Base-by-base conservation (phyloP, 2,329 filamentous ascomycete genomes). In the Aspergillus ochraceoroseus region DNA sequence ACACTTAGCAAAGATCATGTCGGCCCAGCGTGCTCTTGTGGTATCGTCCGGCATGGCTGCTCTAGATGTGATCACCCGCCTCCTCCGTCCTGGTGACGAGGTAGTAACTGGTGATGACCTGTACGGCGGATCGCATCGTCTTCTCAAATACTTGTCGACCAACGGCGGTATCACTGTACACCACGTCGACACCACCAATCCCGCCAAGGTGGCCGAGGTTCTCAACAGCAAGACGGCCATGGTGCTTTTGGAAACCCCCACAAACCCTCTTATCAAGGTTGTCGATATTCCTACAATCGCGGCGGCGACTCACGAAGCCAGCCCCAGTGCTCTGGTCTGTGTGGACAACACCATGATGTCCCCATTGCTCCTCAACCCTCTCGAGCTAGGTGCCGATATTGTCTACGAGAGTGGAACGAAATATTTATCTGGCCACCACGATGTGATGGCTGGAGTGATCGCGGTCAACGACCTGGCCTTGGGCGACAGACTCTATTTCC, bases 261-360 rank as follows among this genome's bases (percentile, higher is more conserved):
- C 92, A 18, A 98, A 98, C 68, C 94, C 92, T 4, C 72, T 98
- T 33, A 96, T 98, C 74, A 98, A 98, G 71, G 89, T 98, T 54
- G 88, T 94, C 56, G 92, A 98, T 63, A 85, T 98, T 44, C 76
- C 83, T 3, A 74, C 80, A 14, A 94, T 98, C 53, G 80, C 92
- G 9, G 73, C 75, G 26, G 70, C 83, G 13, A 79, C 85, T 0
- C 92, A 96, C 64, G 79, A 82, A 25, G 78, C 77, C 34, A 95
- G 92, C 64, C 72, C 83, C 5, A 79, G 78, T 47, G 85, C 87
- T 17, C 72, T 96, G 27, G 88, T 98, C 11, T 81, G 89, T 2
- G 92, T 96, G 17, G 92, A 98, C 68, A 98, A 98, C 72, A 98
- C 92, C 43, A 98, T 98, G 92, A 82, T 98, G 52, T 95, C 89